Evolutionary conservation across 257 asterid species (phyloP), one percentile per base, ranked within the genome.

Genomic region (Nicotiana obtusifolia): DNA sequence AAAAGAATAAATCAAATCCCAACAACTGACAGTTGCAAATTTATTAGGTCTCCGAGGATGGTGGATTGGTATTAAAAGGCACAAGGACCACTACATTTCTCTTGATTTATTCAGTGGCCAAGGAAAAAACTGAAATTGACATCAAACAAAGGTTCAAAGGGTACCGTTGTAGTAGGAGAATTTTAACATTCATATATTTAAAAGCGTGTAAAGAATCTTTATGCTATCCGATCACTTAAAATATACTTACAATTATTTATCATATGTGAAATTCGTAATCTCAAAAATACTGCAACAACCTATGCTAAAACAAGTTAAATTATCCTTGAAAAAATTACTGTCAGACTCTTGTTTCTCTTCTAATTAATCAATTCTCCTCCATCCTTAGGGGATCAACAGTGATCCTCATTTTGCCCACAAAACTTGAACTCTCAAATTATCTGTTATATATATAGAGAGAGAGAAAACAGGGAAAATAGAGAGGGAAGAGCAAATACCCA

Each of bases 401-500:
- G 33, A 54, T 41, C n/a, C 1, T 30, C 56, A 37, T 10, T 37
- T 37, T 6, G 13, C 0, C 4, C 8, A 33, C 16, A 57, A 22
- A 57, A 57, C 13, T 8, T 41, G 49, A 41, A 41, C 47, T 41
- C 47, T 17, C 53, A 4, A 66, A 41, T 65, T 65, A 65, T 65
- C 9, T 65, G 2, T 16, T 11, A 5, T 33, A 33, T 33, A 35
- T 35, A 35, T 8, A 41, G 0, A 7, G 2, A 37, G 10, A 41
- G 9, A 37, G 31, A 44, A 60, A 16, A 5, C 76, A 82, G 77
- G 64, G 24, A 10, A 20, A 76, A 24, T 37, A 78, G 31, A 54
- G 26, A 33, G 10, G 60, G n/a, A 47, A 83, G 15, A 64, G 5
- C 8, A 75, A 7, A 3, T 95, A 95, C 99, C 99, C 99, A 1